These are phyloP conservation scores for Tylopilus sp. DNA, from an alignment of 1,284 basidiomycete genomes.

Conservation along the genomic window DNA sequence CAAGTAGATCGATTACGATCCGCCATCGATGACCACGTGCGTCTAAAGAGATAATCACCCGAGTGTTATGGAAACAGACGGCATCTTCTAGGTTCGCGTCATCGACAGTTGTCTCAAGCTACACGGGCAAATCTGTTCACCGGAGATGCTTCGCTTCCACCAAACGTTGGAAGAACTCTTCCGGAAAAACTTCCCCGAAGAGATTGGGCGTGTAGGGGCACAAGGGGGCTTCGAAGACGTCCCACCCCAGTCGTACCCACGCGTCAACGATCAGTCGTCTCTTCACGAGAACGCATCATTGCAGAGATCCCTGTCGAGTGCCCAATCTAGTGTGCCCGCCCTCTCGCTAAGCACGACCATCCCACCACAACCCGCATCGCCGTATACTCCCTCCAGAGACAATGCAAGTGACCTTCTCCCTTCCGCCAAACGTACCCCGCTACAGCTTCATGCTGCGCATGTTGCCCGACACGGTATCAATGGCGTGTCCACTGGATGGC, in stretches of 20 bases:
- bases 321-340: slow-evolving; percentile 40
- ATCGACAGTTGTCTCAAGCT: slow-evolving; percentile 84
- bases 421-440: slow-evolving; percentile 61
- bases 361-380: slow-evolving; percentile 47
- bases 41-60: slow-evolving; percentile 13
- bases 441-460: slow-evolving; percentile 75
- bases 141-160: slow-evolving; percentile 90
- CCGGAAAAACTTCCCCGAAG: slow-evolving; percentile 85
- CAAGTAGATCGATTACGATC: slow-evolving; percentile 68
- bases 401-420: slow-evolving; percentile 27
- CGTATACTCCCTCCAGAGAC: slow-evolving; percentile 33
- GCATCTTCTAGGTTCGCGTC: slow-evolving; percentile 58
- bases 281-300: slow-evolving; percentile 45
- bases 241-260: slow-evolving; percentile 30
- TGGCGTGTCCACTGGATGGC: slow-evolving; percentile 72
- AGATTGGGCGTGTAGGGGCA: slow-evolving; percentile 72
- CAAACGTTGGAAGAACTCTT: slow-evolving; percentile 88
- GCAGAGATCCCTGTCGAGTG: slow-evolving; percentile 42
- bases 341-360: slow-evolving; percentile 46
- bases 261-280: slow-evolving; percentile 43
- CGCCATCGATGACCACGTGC: slow-evolving; percentile 82
- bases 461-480: slow-evolving; percentile 77
- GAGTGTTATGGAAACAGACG: slow-evolving; percentile 1
- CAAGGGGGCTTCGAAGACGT: slow-evolving; percentile 38
- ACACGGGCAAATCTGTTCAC: slow-evolving; percentile 79